These are phyloP conservation scores for Chlamydomonas applanata DNA, from an alignment of 139 green algal genomes.

Conservation along the genomic window DNA sequence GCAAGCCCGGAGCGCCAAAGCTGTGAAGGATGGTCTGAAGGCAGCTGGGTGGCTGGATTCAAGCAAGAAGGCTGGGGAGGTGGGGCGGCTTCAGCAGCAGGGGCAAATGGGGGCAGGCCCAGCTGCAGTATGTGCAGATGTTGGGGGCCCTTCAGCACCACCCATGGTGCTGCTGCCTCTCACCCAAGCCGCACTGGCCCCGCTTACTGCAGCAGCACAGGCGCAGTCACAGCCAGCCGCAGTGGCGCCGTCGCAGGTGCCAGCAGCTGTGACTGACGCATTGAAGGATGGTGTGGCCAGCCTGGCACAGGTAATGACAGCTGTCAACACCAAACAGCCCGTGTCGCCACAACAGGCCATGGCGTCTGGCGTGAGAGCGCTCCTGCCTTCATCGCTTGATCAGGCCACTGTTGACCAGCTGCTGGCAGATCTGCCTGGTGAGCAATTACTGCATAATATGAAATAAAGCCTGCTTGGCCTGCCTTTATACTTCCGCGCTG, in stretches of 20 bases:
- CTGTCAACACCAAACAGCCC: neutral
- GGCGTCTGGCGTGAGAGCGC: neutral
- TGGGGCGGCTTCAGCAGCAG: slow-evolving; percentile 3
- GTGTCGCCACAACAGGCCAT: slow-evolving; percentile 4
- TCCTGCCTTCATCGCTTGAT: neutral
- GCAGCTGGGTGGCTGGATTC: slow-evolving; percentile 39
- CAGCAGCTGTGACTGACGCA: neutral
- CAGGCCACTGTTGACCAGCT: slow-evolving; percentile 28
- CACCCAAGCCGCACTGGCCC: neutral
- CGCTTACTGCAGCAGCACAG: neutral
- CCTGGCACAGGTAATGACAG: neutral
- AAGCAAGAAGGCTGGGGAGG: slow-evolving; percentile 12
- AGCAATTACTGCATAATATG: neutral
- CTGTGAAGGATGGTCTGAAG: slow-evolving; percentile 60
- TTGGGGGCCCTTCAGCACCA: too few relatives aligned
- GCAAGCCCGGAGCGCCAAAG: slow-evolving; percentile 36
- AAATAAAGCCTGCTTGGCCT: too few relatives aligned
- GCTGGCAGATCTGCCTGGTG: slow-evolving; percentile 24
- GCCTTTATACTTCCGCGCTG: too few relatives aligned
- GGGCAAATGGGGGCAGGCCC: neutral
- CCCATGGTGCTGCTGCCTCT: slow-evolving; percentile 2
- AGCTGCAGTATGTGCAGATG: too few relatives aligned
- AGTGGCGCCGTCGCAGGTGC: neutral
- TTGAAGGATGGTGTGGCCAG: neutral
- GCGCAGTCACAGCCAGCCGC: neutral